Evolutionary conservation across 176 grass and related monocot genomes (phyloP), one percentile per base, ranked within the genome.

Genomic region (Phoenix roebelenii): DNA sequence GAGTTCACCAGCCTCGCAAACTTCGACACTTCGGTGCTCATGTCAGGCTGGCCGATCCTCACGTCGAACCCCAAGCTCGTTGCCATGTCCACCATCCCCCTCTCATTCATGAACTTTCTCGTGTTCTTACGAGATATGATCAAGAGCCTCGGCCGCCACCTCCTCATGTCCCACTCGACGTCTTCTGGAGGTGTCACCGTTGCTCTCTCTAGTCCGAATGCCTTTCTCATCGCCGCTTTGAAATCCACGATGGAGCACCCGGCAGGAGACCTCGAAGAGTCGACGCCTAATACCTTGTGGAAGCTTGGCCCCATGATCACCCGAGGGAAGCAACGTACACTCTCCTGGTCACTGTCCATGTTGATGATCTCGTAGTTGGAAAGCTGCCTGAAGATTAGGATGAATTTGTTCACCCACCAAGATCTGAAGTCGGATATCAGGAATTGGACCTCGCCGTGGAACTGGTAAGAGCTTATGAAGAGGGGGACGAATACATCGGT

Each of bases 401-500:
- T 0, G 84, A 83, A 98, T 70, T 83, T 88, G 70, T 72, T 55
- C 20, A 98, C 20, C 79, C 82, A 83, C 85, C 82, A 85, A 50
- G 60, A 23, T 70, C 65, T 75, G 16, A 78, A 24, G 71, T 98
- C 73, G 3, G 87, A 68, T 1, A 98, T 66, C 3, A 98, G 75
- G 69, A 98, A 77, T 53, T 5, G 25, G 70, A 98, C 93, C 81
- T 89, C 84, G 25, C 93, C 93, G 58, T 29, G 15, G 67, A 83
- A 92, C 54, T 52, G 85, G 67, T 71, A 59, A 54, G 87, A 69
- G 39, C 81, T 88, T n/a, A 87, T 75, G 75, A 98, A 98, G 57
- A 98, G 82, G 23, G 93, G 93, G 60, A 96, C 61, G 53, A 98
- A 65, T 15, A 98, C 79, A 51, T 98, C 87, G 12, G 87, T 98